Evolutionary conservation across 495 filamentous ascomycete genomes (phyloP).

Genomic region (Penicillium crystallinum): DNA sequence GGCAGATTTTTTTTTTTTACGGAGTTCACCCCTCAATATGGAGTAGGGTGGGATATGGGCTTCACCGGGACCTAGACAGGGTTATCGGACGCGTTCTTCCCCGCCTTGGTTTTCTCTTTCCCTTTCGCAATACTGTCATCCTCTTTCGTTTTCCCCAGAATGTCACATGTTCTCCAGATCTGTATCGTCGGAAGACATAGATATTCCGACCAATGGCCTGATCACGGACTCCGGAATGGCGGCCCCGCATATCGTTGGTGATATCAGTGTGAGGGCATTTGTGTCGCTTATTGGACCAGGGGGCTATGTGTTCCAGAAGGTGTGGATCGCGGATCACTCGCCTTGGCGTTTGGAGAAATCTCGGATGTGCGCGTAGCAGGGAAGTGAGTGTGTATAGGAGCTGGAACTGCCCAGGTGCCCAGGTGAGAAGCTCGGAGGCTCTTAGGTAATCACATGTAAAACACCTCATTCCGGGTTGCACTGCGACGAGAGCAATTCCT

Average conservation of each 20-base stretch:
- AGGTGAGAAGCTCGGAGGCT: background rate
- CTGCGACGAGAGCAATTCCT: background rate
- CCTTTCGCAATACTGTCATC: background rate
- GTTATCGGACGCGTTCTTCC: background rate
- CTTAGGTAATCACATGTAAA: background rate
- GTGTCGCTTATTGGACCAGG: constrained; percentile 17
- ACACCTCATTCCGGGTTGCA: constrained; percentile 2
- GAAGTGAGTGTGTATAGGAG: background rate
- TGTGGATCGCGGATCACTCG: constrained; percentile 39
- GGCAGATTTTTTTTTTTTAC: background rate
- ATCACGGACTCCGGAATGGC: constrained; percentile 28
- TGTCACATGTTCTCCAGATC: constrained; percentile 5
- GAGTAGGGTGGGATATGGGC: background rate
- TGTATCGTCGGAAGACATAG: too few species aligned
- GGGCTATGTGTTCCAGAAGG: constrained; percentile 34
- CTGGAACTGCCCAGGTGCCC: background rate
- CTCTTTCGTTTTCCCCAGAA: background rate
- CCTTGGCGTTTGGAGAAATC: constrained; percentile 29
- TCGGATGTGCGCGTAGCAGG: too few species aligned
- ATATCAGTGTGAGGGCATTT: constrained; percentile 35
- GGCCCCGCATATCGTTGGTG: constrained; percentile 37
- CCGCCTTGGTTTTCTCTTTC: background rate
- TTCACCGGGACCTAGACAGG: constrained; percentile 25
- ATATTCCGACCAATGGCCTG: constrained; percentile 10
- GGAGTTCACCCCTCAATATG: background rate